phyloP scores from a whole-genome alignment of 2,329 filamentous ascomycete genomes.

The Epicoccum nigrum region DNA sequence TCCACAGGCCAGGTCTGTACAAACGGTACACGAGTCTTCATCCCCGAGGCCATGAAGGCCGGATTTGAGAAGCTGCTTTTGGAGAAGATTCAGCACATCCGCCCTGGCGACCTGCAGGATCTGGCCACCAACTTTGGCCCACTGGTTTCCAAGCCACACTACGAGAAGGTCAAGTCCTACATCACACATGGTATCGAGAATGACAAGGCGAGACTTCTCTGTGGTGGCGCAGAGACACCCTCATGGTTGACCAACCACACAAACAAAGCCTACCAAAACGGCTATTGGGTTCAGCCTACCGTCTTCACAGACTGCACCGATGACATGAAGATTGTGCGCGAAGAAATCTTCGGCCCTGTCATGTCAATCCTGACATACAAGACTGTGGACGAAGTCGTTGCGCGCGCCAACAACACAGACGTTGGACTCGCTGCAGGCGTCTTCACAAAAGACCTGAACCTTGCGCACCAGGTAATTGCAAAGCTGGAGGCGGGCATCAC shows the following conservation, averaged over 20 bases:
- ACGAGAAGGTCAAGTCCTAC: conserved; percentile 78
- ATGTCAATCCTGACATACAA: conserved; percentile 80
- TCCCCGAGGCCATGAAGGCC: conserved; percentile 69
- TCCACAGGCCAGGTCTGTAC: conserved; percentile 91
- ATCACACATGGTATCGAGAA: conserved; percentile 74
- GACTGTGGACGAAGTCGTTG: conserved; percentile 70
- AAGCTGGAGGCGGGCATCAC: conserved; percentile 83
- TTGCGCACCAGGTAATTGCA: conserved; percentile 73
- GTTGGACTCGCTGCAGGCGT: conserved; percentile 84
- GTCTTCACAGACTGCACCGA: conserved; percentile 88
- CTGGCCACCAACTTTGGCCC: conserved; percentile 81
- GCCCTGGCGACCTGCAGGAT: conserved; percentile 76
- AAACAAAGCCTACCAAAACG: conserved; percentile 54
- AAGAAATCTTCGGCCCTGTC: conserved; percentile 90
- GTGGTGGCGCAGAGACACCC: conserved; percentile 70
- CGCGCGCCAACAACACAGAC: conserved; percentile 75
- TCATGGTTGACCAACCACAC: conserved; percentile 54
- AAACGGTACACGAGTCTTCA: conserved; percentile 87
- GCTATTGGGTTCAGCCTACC: conserved; percentile 86
- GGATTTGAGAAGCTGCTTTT: conserved; percentile 73
- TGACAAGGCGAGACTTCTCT: conserved; percentile 76
- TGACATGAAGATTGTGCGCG: conserved; percentile 75
- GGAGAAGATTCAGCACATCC: conserved; percentile 71
- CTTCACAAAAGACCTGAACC: conserved; percentile 76
- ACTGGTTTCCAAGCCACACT: conserved; percentile 74